Evolutionary conservation across 176 grass and related monocot genomes (phyloP), one percentile per base, ranked within the genome.

Genomic region (Oryza australiensis): DNA sequence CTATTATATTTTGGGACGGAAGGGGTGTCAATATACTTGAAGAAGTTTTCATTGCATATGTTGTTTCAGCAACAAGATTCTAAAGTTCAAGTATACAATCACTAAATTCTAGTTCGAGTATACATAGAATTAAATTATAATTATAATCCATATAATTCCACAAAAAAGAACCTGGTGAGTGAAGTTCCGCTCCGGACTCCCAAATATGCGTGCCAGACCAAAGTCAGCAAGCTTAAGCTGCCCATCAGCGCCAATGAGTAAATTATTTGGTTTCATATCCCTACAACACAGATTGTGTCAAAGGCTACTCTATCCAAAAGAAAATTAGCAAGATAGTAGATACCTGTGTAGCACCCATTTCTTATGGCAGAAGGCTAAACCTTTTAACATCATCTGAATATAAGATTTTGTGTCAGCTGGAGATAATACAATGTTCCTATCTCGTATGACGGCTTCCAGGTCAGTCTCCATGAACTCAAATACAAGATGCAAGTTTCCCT

Each of bases 241-340:
- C 37, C 97, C 97, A 87, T 95, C 89, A 87, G 91, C 67, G 63
- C 77, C 91, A 20, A 99, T 99, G 42, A 99, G 87, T 67, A 99
- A 85, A 88, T 99, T 99, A 88, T 99, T 99, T 15, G 97, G 97
- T 80, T 99, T 99, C 97, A 99, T 99, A 82, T 99, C 97, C 88
- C 97, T 99, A 89, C 40, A 81, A 80, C 22, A 69, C 80, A 70
- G 38, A 30, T 74, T 73, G 41, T 41, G 64, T 90, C 42, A 90
- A 69, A 53, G 26, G 13, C 4, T 82, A 37, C 23, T 70, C 80
- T 74, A 1, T 3, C 60, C 26, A 70, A 72, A 75, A 86, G 42
- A 51, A 71, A 64, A 20, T 62, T 83, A 86, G 68, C 59, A 82
- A 80, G 63, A 70, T 41, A 80, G 41, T 81, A 29, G 7, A n/a